Conservation (phyloP, 2,329 filamentous ascomycete genomes). For the Fusarium decemcellulare region DNA sequence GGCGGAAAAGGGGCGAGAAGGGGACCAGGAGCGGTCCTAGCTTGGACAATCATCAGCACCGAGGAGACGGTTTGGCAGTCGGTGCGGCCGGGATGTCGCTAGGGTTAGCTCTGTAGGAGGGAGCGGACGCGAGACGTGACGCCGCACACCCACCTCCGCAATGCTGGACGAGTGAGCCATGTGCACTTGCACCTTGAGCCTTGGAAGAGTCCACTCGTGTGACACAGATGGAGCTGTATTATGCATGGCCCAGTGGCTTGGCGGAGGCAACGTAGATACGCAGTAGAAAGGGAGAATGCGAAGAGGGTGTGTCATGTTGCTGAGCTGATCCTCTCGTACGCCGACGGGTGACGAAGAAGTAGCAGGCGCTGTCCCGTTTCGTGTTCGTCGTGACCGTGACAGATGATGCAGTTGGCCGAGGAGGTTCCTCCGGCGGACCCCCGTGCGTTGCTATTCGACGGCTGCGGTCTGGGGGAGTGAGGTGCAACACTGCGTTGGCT, state of each 20-base stretch:
- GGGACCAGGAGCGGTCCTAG: constrained; percentile 20
- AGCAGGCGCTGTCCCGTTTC: not conserved
- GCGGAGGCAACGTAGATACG: not conserved
- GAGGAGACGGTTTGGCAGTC: constrained; percentile 34
- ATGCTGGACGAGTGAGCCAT: constrained; percentile 13
- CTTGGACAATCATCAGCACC: constrained; percentile 24
- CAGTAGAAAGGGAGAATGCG: not conserved
- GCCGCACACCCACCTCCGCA: constrained; percentile 14
- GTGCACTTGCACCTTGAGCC: constrained; percentile 21
- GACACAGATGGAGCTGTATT: constrained; percentile 6
- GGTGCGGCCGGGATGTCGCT: constrained; percentile 25
- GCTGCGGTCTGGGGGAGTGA: constrained; percentile 7
- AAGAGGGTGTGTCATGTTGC: constrained; percentile 10
- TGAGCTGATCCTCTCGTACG: no score
- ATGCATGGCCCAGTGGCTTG: not conserved
- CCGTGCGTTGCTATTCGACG: constrained; percentile 20
- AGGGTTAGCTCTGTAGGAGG: constrained; percentile 22
- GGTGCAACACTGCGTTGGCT: constrained; percentile 24
- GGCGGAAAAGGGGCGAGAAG: constrained; percentile 5
- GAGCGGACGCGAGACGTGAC: constrained; percentile 24
- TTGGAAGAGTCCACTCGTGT: not conserved
- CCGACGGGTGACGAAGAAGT: not conserved
- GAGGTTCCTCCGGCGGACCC: not conserved
- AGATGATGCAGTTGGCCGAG: constrained; percentile 10
- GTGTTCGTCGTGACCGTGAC: constrained; percentile 22